Evolutionary conservation across 2,329 filamentous ascomycete genomes (phyloP), one percentile per base, ranked within the genome.

Genomic region (Fusarium sp.): DNA sequence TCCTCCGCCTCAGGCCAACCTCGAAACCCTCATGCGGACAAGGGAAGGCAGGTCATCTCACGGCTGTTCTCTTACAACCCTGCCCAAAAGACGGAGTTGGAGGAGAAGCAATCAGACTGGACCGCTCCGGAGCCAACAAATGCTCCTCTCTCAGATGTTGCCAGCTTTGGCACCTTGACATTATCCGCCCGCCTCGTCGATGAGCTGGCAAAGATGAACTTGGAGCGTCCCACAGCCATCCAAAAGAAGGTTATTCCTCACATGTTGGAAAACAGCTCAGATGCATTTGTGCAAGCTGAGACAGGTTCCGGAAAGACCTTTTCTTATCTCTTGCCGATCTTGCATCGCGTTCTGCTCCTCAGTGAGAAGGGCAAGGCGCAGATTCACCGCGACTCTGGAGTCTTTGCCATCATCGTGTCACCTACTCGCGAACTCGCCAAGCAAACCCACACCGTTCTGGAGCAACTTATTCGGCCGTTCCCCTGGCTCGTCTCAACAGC

Each of bases 221-320:
- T 99, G 81, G 97, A 95, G 80, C 93, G 94, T 0, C 97, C 97
- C 7, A 99, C 97, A 0, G 95, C 94, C 0, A 98, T 99, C 80
- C 97, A 99, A 84, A 95, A 95, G 78, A 94, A 94, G 71, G 93
- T 96, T 1, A 92, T 99, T 42, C 89, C 93, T 47, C 92, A 97
- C 77, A 85, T 99, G 70, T 84, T 97, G 52, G 91, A 91, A 47
- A 92, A 93, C 63, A 93, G 97, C 77, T 92, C 90, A 54, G 97
- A 99, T 85, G 95, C 95, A 3, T 99, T 99, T 79, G 93, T 99
- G 36, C 97, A 98, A 82, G 97, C 97, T 4, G 93, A 99, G 84
- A 99, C 97, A 0, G 97, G 97, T 76, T 99, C 97, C 0, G 97
- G 97, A 84, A 99, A 99, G 85, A 99, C 97, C 0, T 85, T 99